Percentiles rank a stretch among this genome's conserved stretches.
phyloP scores from a whole-genome alignment of 2,329 filamentous ascomycete species.

The Fusarium fracticaudum region DNA sequence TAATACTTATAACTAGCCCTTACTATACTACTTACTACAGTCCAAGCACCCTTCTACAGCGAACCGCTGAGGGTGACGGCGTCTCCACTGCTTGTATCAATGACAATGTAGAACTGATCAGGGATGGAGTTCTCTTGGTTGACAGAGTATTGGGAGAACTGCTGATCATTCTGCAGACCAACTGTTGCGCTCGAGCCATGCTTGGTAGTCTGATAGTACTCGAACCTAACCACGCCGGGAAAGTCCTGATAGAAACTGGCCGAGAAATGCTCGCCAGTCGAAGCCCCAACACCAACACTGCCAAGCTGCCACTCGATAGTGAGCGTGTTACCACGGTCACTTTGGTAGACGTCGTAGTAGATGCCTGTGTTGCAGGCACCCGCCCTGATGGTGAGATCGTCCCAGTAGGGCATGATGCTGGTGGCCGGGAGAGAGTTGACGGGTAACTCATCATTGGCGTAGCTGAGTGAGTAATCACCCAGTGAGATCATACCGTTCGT shows the following conservation, averaged over 20 bases:
- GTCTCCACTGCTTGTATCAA: neutral
- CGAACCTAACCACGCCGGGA: neutral
- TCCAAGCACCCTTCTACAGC: neutral
- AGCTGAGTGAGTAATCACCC: too few relatives aligned
- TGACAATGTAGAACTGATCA: neutral
- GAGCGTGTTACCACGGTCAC: neutral
- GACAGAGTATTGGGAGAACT: neutral
- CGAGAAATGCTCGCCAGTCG: neutral
- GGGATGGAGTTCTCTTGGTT: neutral
- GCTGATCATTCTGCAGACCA: neutral
- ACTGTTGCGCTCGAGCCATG: neutral
- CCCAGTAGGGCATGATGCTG: neutral
- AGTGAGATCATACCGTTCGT: neutral
- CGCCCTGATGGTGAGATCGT: neutral
- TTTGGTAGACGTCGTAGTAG: neutral
- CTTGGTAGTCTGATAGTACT: neutral
- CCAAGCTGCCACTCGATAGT: neutral
- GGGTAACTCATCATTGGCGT: fast-evolving
- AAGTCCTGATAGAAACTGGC: neutral
- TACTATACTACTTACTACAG: too few relatives aligned
- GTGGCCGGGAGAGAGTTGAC: fast-evolving
- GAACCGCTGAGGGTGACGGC: neutral
- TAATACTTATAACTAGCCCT: too few relatives aligned
- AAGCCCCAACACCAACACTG: fast-evolving
- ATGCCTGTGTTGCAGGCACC: neutral